Conservation (phyloP, 257 asterid species). For the Jacaranda mimosifolia region DNA sequence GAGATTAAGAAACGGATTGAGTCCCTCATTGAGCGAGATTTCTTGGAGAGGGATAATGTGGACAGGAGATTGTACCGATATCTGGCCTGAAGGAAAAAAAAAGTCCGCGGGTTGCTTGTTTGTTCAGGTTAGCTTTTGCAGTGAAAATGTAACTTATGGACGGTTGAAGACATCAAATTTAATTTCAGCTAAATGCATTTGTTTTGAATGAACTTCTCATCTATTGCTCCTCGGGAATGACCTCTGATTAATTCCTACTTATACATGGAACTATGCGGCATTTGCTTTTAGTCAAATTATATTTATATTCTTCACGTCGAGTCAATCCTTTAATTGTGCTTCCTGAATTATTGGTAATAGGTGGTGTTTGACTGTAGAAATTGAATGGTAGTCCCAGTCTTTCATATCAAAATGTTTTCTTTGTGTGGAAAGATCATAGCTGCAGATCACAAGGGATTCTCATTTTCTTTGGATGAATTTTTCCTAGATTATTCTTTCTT, state of each 20-base stretch:
- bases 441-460: too few relatives aligned
- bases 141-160: conserved; percentile 34
- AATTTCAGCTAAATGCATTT: conserved; percentile 36
- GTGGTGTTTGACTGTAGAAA: not conserved
- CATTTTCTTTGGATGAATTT: too few relatives aligned
- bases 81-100: conserved; percentile 47
- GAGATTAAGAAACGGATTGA: conserved; percentile 69
- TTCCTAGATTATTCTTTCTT: too few relatives aligned
- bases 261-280: too few relatives aligned
- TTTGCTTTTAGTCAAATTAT: not conserved
- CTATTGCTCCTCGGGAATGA: not conserved
- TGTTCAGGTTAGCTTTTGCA: conserved; percentile 37
- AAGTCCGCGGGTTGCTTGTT: not conserved
- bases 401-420: too few relatives aligned
- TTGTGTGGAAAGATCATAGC: too few relatives aligned
- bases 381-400: too few relatives aligned
- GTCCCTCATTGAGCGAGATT: conserved; percentile 67
- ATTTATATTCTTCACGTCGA: not conserved
- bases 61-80: conserved; percentile 58
- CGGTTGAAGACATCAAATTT: conserved; percentile 31
- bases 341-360: not conserved
- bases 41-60: conserved; percentile 60
- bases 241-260: too few relatives aligned
- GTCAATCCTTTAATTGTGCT: not conserved
- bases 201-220: conserved; percentile 9